Evolutionary conservation across 495 filamentous ascomycete species (phyloP).

Genomic region (Friedmanniomyces simplex): DNA sequence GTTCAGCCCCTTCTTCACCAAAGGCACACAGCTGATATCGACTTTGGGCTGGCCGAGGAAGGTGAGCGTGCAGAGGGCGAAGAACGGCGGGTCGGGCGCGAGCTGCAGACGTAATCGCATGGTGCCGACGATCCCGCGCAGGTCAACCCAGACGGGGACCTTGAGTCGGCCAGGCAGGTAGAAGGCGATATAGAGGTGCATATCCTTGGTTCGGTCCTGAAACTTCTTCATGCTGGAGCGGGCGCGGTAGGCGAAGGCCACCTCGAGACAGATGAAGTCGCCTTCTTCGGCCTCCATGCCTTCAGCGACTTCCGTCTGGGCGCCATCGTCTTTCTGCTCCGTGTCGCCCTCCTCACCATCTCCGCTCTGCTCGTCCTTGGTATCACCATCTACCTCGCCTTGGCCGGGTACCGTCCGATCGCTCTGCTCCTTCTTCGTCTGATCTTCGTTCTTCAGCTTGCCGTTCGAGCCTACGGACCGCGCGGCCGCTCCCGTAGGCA

Average conservation of each 20-base stretch:
- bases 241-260: slow-evolving; percentile 59
- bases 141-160: slow-evolving; percentile 61
- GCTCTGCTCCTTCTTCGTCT: slow-evolving; percentile 40
- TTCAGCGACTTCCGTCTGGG: slow-evolving; percentile 40
- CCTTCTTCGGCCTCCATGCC: slow-evolving; percentile 66
- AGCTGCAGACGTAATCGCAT: slow-evolving; percentile 57
- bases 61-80: slow-evolving; percentile 57
- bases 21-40: slow-evolving; percentile 55
- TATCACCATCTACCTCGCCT: slow-evolving; percentile 29
- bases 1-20: slow-evolving; percentile 55
- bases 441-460: slow-evolving; percentile 33
- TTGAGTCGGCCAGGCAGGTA: slow-evolving; percentile 50
- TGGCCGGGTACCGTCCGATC: slow-evolving; percentile 43
- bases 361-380: slow-evolving; percentile 24
- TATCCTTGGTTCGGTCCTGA: slow-evolving; percentile 53
- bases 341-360: slow-evolving; percentile 29
- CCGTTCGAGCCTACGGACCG: slow-evolving; percentile 47
- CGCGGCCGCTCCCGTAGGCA: slow-evolving; percentile 54
- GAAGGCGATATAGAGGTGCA: slow-evolving; percentile 58
- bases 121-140: slow-evolving; percentile 54
- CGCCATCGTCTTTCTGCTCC: slow-evolving; percentile 25
- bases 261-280: slow-evolving; percentile 60
- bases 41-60: slow-evolving; percentile 68
- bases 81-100: slow-evolving; percentile 61
- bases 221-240: slow-evolving; percentile 45